Evolutionary conservation across 1,284 basidiomycete genomes (phyloP).

Genomic region (Austroboletus novae-zelandiae): DNA sequence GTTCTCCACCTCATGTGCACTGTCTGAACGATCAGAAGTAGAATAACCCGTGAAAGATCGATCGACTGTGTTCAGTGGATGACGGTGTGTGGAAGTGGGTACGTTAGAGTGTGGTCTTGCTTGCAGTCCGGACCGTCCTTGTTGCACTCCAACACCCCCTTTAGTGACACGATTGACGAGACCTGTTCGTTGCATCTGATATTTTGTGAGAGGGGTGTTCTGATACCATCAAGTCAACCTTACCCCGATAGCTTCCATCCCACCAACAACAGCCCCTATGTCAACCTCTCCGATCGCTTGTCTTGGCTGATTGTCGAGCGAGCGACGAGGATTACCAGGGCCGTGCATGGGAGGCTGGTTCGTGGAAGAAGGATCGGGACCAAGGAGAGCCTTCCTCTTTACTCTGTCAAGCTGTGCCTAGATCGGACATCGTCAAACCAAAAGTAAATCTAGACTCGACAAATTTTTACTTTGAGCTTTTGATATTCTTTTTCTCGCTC

Average conservation of each 20-base stretch:
- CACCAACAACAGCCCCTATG: conserved; percentile 56
- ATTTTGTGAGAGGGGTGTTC: neutral
- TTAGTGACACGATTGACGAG: conserved; percentile 50
- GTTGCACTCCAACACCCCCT: conserved; percentile 32
- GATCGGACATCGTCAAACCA: conserved; percentile 56
- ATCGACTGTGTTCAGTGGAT: conserved; percentile 33
- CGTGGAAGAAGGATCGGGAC: conserved; percentile 24
- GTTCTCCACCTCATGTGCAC: conserved; percentile 67
- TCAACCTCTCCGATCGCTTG: conserved; percentile 35
- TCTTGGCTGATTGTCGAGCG: conserved; percentile 22
- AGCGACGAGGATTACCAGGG: conserved; percentile 15
- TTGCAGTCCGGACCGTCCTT: conserved; percentile 22
- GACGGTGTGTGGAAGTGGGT: conserved; percentile 23
- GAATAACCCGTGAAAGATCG: conserved; percentile 41
- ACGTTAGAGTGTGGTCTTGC: conserved; percentile 11
- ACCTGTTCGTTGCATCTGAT: conserved; percentile 72
- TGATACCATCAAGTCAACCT: conserved; percentile 9
- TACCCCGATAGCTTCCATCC: conserved; percentile 71
- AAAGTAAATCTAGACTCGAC: neutral
- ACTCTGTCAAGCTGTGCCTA: conserved; percentile 70
- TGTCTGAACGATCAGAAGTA: conserved; percentile 63
- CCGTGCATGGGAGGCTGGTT: conserved; percentile 13
- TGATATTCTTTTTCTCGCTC: conserved; percentile 84
- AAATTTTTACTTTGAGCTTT: conserved; percentile 65
- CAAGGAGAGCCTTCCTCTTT: conserved; percentile 73